A percentile compares a stretch with the other conserved stretches of the same genome.
These are phyloP conservation scores for Urochloa ruziziensis DNA, from an alignment of 176 grass and related monocot genomes.

Conservation along the genomic window DNA sequence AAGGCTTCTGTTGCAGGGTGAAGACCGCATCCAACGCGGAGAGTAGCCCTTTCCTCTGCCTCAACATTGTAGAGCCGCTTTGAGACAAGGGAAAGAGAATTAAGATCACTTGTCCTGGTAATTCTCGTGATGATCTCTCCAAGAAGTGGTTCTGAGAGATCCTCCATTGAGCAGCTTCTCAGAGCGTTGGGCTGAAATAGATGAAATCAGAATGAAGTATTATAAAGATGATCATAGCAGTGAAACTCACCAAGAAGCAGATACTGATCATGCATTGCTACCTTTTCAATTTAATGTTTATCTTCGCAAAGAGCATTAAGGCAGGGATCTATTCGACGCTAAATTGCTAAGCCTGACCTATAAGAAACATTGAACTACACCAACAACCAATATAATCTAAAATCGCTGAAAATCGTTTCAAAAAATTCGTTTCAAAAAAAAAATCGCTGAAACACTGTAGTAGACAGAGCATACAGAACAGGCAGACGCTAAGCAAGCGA, in stretches of 20 bases:
- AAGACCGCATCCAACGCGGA: slow-evolving; percentile 45
- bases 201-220: neutral
- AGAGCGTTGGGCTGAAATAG: neutral
- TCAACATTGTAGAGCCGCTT: slow-evolving; percentile 47
- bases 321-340: too few species aligned
- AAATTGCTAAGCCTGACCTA: neutral
- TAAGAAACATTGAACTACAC: neutral
- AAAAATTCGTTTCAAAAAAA: too few species aligned
- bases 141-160: slow-evolving; percentile 57
- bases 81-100: slow-evolving; percentile 57
- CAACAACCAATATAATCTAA: neutral
- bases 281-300: too few species aligned
- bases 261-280: too few species aligned
- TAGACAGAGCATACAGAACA: too few species aligned
- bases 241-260: neutral
- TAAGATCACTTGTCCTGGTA: slow-evolving; percentile 42
- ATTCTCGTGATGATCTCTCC: slow-evolving; percentile 59
- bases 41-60: slow-evolving; percentile 40
- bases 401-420: neutral
- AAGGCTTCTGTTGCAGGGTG: slow-evolving; percentile 45
- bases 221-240: neutral
- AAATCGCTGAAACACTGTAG: neutral
- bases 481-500: neutral
- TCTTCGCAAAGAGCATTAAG: too few species aligned
- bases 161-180: slow-evolving; percentile 37